phyloP scores from a whole-genome alignment of 352 stramenopile genomes.

The Peronospora destructor region DNA sequence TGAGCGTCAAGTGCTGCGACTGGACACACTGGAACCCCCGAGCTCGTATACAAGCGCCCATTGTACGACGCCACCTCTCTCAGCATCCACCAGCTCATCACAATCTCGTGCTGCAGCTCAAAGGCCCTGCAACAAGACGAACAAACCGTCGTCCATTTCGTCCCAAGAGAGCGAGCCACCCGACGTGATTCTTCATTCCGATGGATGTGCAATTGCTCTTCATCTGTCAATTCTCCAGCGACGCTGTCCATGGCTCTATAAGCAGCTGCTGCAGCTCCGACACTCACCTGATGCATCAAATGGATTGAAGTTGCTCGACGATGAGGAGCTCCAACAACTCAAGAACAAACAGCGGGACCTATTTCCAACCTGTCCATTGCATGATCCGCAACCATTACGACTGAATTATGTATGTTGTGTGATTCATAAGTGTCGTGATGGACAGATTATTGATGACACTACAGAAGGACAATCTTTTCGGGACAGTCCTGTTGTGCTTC shows the following conservation, averaged over 20 bases:
- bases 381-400: constrained; percentile 2
- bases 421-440: constrained; percentile 1
- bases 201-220: constrained; percentile 44
- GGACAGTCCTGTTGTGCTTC: constrained; percentile 7
- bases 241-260: constrained; percentile 35
- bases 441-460: not conserved
- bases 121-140: not conserved
- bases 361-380: constrained; percentile 14
- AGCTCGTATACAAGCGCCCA: not conserved
- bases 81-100: not conserved
- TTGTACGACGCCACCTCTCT: not conserved
- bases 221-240: constrained; percentile 30
- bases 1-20: not conserved
- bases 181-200: constrained; percentile 45
- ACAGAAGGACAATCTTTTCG: not conserved
- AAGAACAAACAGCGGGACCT: not conserved
- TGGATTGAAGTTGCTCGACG: constrained; percentile 14
- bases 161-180: constrained; percentile 12
- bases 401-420: constrained; percentile 21
- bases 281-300: constrained; percentile 1
- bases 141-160: constrained; percentile 5
- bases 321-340: constrained; percentile 9
- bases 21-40: not conserved
- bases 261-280: constrained; percentile 26
- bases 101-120: not conserved